phyloP scores from a whole-genome alignment of 1,139 yeast species.

The Zygoascus sp. region DNA sequence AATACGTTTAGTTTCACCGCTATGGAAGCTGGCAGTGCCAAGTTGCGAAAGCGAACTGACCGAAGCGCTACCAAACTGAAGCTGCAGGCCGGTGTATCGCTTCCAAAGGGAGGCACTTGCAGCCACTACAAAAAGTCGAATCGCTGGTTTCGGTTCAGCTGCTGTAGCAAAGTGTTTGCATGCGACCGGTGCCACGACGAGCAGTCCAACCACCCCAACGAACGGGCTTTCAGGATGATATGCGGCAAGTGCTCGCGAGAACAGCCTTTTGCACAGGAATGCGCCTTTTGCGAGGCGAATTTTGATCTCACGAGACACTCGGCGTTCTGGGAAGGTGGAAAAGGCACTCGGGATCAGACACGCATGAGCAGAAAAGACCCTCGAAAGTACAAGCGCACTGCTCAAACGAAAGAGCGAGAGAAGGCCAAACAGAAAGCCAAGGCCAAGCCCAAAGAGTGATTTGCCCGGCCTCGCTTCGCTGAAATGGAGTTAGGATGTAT shows the following conservation, averaged over 20 bases:
- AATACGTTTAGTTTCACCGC: conserved; percentile 33
- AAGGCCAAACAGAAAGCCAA: conserved; percentile 1
- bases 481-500: too few relatives aligned
- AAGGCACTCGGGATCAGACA: conserved; percentile 40
- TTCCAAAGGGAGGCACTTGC: conserved; percentile 40
- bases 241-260: conserved; percentile 44
- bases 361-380: conserved; percentile 41
- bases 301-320: conserved; percentile 32
- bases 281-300: conserved; percentile 36
- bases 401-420: conserved; percentile 3
- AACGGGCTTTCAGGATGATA: conserved; percentile 39
- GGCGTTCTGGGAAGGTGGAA: conserved; percentile 45
- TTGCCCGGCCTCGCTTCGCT: too few relatives aligned
- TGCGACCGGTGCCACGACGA: conserved; percentile 43
- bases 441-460: too few relatives aligned
- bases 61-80: conserved; percentile 30
- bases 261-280: conserved; percentile 35
- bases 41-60: conserved; percentile 21
- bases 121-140: conserved; percentile 39
- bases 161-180: conserved; percentile 41
- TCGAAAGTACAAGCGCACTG: conserved; percentile 36
- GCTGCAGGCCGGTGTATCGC: conserved; percentile 37
- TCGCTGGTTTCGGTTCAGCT: conserved; percentile 43
- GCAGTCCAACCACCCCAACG: conserved; percentile 35
- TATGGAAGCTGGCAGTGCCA: conserved; percentile 24